A percentile compares a stretch with the other conserved stretches of the same genome.
phyloP scores from a whole-genome alignment of 2,329 filamentous ascomycete genomes.

The Botrytis pseudocinerea region DNA sequence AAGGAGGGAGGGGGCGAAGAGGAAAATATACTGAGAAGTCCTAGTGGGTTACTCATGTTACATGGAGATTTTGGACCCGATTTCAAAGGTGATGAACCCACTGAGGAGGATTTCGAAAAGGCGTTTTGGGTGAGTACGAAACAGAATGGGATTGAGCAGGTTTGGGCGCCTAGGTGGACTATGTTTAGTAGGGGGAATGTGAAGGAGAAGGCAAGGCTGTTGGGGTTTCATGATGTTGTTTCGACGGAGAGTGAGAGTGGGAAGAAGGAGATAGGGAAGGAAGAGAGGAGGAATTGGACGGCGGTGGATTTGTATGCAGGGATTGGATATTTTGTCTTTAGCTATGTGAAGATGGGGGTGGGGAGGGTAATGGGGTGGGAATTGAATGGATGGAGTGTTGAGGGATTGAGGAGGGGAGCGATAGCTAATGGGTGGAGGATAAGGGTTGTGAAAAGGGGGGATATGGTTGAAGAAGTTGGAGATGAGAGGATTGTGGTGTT shows the following conservation, averaged over 20 bases:
- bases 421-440: slow-evolving; percentile 66
- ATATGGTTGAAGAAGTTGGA: slow-evolving; percentile 43
- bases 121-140: slow-evolving; percentile 79
- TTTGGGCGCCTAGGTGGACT: slow-evolving; percentile 85
- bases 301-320: slow-evolving; percentile 86
- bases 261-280: slow-evolving; percentile 18
- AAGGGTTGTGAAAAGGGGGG: slow-evolving; percentile 49
- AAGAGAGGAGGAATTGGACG: slow-evolving; percentile 17
- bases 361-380: slow-evolving; percentile 80
- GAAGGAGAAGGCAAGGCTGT: slow-evolving; percentile 78
- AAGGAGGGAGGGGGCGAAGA: slow-evolving; percentile 32
- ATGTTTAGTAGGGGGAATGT: slow-evolving; percentile 95
- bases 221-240: slow-evolving; percentile 50
- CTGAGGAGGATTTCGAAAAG: slow-evolving; percentile 55
- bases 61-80: slow-evolving; percentile 71
- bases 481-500: slow-evolving; percentile 65
- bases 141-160: slow-evolving; percentile 79
- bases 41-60: slow-evolving; percentile 67
- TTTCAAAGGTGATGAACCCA: slow-evolving; percentile 25
- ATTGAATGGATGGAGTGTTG: slow-evolving; percentile 83
- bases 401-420: slow-evolving; percentile 78
- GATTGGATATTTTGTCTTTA: slow-evolving; percentile 92
- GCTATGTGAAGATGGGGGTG: slow-evolving; percentile 71
- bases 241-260: not conserved
- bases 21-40: slow-evolving; percentile 74